Percentiles rank a stretch among this genome's conserved stretches.
phyloP scores from a whole-genome alignment of 495 filamentous ascomycete genomes.

The Coniosporium apollinis region DNA sequence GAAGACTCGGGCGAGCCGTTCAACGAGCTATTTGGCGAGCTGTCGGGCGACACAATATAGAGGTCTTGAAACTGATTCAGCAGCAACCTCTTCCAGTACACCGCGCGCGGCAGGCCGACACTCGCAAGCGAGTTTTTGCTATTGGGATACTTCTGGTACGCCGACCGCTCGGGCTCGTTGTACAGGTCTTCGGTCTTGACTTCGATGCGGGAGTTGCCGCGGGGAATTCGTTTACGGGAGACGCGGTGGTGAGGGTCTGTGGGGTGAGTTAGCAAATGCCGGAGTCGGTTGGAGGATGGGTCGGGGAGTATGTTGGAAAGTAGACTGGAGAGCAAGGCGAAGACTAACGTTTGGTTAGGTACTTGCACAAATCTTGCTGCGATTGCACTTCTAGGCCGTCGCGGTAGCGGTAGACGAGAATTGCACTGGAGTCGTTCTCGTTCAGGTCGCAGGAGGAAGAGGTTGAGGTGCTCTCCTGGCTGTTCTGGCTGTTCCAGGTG shows the following conservation, averaged over 20 bases:
- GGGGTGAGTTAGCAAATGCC: background rate
- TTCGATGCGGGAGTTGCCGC: conserved; percentile 19
- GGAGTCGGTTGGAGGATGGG: background rate
- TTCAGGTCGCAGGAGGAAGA: conserved; percentile 16
- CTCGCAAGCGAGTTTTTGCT: conserved; percentile 20
- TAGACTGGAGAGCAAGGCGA: too few species aligned
- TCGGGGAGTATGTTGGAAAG: too few species aligned
- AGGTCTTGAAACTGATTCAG: conserved; percentile 21
- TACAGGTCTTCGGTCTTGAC: conserved; percentile 22
- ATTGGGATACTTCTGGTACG: conserved; percentile 20
- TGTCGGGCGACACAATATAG: conserved; percentile 22
- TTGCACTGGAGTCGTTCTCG: conserved; percentile 15
- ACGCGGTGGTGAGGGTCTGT: conserved; percentile 21
- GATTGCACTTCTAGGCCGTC: conserved; percentile 15
- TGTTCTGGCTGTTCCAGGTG: conserved; percentile 11
- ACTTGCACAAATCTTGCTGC: conserved; percentile 20
- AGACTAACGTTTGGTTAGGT: conserved; percentile 19
- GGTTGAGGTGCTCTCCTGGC: conserved; percentile 10
- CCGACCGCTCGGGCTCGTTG: conserved; percentile 15
- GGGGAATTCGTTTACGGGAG: conserved; percentile 21
- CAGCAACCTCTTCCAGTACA: conserved; percentile 21
- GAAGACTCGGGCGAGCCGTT: too few species aligned
- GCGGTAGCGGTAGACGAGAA: conserved; percentile 22
- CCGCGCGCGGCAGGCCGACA: conserved; percentile 19
- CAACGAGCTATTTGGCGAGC: conserved; percentile 4